Evolutionary conservation across 2,329 filamentous ascomycete genomes (phyloP), one percentile per base, ranked within the genome.

Genomic region (Claviceps fusiformis): DNA sequence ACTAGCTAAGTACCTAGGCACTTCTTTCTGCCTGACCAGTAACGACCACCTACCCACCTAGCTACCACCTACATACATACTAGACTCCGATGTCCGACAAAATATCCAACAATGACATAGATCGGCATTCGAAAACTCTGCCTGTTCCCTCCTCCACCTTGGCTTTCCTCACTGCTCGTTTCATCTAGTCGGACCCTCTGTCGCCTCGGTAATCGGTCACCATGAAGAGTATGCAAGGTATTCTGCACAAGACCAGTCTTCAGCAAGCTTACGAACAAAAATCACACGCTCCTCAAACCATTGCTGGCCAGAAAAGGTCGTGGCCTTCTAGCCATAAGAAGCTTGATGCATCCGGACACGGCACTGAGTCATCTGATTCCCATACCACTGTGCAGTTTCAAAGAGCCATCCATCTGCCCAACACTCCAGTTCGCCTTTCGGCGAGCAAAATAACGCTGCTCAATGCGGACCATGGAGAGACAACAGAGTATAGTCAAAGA

Each of bases 401-500:
- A 53, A 64, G 65, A 56, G 62, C 69, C 13, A 59, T 63, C 27
- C 68, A 63, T 55, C 57, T 71, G 15, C 65, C 70, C 11, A 60
- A 59, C 44, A 63, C 62, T 9, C 63, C 67, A 7, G 52, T 58
- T 15, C 64, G 64, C 29, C 65, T 72, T 3, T 59, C 60, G 46
- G 71, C 77, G 17, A 79, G 77, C 63, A 64, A 67, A 33, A 78
- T 86, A 59, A 65, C 72, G 31, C 62, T 70, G 17, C 56, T 71
- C 5, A 24, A 41, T 19, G 48, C 60, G 15, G 57, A 60, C 31
- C 53, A 56, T 43, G 48, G 61, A 9, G 62, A 62, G 2, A 60
- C 68, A 2, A 76, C 76, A 17, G 78, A 83, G 57, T 82, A 82
- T 62, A 77, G 80, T 0, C 82, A 85, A 62, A 73, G 81, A 52